These are phyloP conservation scores for Pseudogymnoascus sp. DNA, from an alignment of 2,329 filamentous ascomycete genomes.

Conservation along the genomic window DNA sequence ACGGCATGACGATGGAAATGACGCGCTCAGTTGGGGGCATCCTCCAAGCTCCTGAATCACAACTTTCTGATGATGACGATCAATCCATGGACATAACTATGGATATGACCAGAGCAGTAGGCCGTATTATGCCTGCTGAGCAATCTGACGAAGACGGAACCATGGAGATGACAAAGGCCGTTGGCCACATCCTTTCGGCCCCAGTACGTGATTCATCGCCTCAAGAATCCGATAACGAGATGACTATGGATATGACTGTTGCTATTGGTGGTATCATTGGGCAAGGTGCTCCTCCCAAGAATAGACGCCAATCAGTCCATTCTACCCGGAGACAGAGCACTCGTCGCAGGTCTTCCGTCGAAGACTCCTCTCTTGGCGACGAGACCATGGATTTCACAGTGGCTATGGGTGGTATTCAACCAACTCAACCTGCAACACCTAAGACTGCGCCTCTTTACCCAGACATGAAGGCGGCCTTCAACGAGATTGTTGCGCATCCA, in stretches of 20 bases:
- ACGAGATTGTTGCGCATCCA: background rate
- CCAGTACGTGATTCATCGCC: background rate
- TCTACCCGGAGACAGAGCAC: slow-evolving; percentile 29
- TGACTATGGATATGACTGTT: slow-evolving; percentile 47
- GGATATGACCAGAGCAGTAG: slow-evolving; percentile 82
- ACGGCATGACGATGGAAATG: slow-evolving; percentile 43
- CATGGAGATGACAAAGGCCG: slow-evolving; percentile 45
- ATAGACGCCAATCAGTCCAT: slow-evolving; percentile 28
- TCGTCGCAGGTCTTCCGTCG: slow-evolving; percentile 30
- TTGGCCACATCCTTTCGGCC: slow-evolving; percentile 19
- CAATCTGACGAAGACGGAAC: slow-evolving; percentile 28
- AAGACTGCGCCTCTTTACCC: slow-evolving; percentile 29
- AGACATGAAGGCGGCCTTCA: slow-evolving; percentile 4
- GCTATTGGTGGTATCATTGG: slow-evolving; percentile 46
- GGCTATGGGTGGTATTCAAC: slow-evolving; percentile 47
- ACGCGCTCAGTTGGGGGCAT: slow-evolving; percentile 34
- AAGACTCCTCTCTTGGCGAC: slow-evolving; percentile 26
- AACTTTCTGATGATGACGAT: slow-evolving; percentile 28
- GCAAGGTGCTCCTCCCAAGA: slow-evolving; percentile 17
- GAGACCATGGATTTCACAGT: slow-evolving; percentile 50
- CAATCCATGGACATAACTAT: slow-evolving; percentile 62
- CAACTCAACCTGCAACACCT: slow-evolving; percentile 30
- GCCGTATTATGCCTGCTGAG: slow-evolving; percentile 56
- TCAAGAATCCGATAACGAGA: slow-evolving; percentile 17
- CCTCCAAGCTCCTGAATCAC: background rate